phyloP scores from a whole-genome alignment of 2,329 filamentous ascomycete species.

The Cladosporium phlei region DNA sequence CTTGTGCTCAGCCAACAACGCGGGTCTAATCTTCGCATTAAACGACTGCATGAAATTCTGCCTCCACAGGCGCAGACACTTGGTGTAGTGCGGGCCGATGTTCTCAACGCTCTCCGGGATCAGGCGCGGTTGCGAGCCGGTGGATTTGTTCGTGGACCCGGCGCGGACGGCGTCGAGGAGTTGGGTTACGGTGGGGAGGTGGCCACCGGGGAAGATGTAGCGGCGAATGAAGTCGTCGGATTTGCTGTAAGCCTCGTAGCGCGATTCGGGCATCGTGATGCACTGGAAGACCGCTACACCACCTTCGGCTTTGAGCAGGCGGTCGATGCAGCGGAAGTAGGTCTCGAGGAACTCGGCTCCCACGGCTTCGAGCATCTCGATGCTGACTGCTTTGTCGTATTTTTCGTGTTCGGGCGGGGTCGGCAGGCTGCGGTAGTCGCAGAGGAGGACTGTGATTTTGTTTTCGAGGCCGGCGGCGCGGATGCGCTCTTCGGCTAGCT shows the following conservation, averaged over 20 bases:
- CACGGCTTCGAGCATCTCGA: conserved; percentile 74
- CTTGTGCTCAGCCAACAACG: conserved; percentile 53
- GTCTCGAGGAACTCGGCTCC: conserved; percentile 62
- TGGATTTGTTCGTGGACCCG: conserved; percentile 46
- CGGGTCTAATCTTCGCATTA: conserved; percentile 55
- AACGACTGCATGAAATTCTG: conserved; percentile 63
- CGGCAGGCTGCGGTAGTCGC: conserved; percentile 63
- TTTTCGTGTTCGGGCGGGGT: conserved; percentile 36
- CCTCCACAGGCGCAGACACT: conserved; percentile 63
- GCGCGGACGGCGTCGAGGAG: conserved; percentile 58
- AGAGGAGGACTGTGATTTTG: conserved; percentile 60
- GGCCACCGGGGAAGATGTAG: conserved; percentile 76
- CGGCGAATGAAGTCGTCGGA: conserved; percentile 70
- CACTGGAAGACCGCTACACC: conserved; percentile 69
- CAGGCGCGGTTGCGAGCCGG: conserved; percentile 35
- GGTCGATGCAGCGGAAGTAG: conserved; percentile 63
- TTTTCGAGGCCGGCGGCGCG: conserved; percentile 54
- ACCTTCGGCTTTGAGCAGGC: conserved; percentile 59
- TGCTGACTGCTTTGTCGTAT: conserved; percentile 69
- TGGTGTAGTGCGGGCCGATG: conserved; percentile 69
- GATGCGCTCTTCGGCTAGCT: conserved; percentile 62
- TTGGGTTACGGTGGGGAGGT: conserved; percentile 64
- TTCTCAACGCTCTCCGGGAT: conserved; percentile 66
- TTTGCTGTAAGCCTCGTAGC: conserved; percentile 62
- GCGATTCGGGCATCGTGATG: conserved; percentile 67